phyloP scores from a whole-genome alignment of 2,329 filamentous ascomycete species.

The Epichloe sibirici region DNA sequence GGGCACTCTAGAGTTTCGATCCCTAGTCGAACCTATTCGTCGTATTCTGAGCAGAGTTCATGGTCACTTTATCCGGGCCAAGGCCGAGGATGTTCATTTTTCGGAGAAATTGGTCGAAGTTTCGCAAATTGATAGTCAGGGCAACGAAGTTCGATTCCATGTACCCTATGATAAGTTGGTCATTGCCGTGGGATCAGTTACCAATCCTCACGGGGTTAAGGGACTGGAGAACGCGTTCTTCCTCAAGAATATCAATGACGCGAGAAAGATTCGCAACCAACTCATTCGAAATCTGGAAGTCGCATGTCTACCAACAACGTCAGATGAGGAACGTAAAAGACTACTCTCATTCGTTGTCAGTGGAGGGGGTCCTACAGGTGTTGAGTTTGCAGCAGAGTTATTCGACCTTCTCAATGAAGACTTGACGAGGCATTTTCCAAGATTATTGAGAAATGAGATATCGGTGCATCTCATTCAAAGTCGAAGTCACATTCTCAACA shows the following conservation, averaged over 20 bases:
- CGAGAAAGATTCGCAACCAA: constrained; percentile 75
- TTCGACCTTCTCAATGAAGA: constrained; percentile 97
- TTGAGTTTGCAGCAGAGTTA: constrained; percentile 93
- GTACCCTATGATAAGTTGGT: constrained; percentile 96
- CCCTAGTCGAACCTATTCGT: constrained; percentile 84
- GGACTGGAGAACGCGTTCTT: constrained; percentile 90
- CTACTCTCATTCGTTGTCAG: constrained; percentile 92
- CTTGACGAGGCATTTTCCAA: constrained; percentile 69
- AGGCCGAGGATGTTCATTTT: constrained; percentile 82
- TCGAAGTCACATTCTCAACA: constrained; percentile 89
- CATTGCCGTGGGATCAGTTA: constrained; percentile 79
- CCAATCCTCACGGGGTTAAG: constrained; percentile 91
- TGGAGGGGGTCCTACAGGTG: constrained; percentile 88
- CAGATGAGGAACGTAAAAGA: constrained; percentile 74
- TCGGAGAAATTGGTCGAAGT: constrained; percentile 84
- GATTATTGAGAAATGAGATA: constrained; percentile 88
- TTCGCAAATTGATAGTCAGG: constrained; percentile 56
- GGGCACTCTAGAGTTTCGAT: constrained; percentile 82
- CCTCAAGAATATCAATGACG: constrained; percentile 89
- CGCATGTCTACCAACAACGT: constrained; percentile 84
- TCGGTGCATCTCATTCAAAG: constrained; percentile 96
- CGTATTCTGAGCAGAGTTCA: constrained; percentile 65
- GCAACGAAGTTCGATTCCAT: constrained; percentile 74
- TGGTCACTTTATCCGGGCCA: constrained; percentile 83
- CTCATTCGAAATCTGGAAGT: constrained; percentile 82